A percentile compares a stretch with the other conserved stretches of the same genome.
Evolutionary conservation across 2,329 filamentous ascomycete genomes (phyloP).

Genomic region (Gnomoniopsis smithogilvyi): DNA sequence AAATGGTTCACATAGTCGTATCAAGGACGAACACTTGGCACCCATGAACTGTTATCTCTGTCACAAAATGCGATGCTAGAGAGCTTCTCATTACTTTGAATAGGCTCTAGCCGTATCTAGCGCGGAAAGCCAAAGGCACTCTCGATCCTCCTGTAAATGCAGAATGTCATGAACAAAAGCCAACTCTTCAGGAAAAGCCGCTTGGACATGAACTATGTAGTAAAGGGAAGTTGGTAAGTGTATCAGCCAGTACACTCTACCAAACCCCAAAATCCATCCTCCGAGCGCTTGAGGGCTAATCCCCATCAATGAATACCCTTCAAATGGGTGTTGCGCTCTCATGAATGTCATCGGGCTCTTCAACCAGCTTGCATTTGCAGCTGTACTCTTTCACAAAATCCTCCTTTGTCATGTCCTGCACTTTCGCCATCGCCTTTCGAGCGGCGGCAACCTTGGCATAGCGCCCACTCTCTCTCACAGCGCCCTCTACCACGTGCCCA

Average conservation of each 20-base stretch:
- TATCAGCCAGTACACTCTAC: neutral
- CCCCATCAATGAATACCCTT: neutral
- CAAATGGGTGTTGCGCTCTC: neutral
- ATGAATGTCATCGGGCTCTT: conserved; percentile 15
- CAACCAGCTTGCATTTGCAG: conserved; percentile 56
- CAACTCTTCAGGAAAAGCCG: too few relatives aligned
- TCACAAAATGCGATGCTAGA: too few relatives aligned
- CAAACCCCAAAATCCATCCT: neutral
- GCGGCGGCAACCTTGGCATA: conserved; percentile 72
- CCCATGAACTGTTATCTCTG: too few relatives aligned
- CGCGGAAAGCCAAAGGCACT: too few relatives aligned
- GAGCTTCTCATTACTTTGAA: too few relatives aligned
- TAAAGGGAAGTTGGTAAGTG: too few relatives aligned
- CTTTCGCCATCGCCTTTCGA: conserved; percentile 49
- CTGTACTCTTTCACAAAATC: conserved; percentile 59
- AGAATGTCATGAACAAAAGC: too few relatives aligned
- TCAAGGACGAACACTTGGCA: too few relatives aligned
- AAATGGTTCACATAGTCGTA: too few relatives aligned
- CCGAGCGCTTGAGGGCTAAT: neutral
- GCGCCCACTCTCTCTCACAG: conserved; percentile 58
- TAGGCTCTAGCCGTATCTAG: too few relatives aligned
- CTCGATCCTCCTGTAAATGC: too few relatives aligned
- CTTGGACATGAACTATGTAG: too few relatives aligned
- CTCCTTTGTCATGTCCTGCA: conserved; percentile 42
- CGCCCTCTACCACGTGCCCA: conserved; percentile 60